phyloP scores from a whole-genome alignment of 2,329 filamentous ascomycete species.

The Cercospora sesami region DNA sequence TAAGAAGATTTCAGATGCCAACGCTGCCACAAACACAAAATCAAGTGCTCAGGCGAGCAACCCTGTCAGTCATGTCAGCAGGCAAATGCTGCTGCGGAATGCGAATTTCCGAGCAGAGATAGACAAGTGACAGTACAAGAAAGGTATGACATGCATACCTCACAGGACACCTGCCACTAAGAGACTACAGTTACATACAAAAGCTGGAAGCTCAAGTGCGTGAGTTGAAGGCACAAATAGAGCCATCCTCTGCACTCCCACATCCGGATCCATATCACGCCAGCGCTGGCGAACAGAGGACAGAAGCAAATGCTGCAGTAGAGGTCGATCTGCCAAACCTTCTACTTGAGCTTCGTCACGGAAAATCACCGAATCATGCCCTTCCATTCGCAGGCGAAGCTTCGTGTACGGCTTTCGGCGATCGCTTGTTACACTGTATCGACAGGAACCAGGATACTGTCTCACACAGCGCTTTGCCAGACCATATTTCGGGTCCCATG shows the following conservation, averaged over 20 bases:
- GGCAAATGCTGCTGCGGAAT: slow-evolving; percentile 24
- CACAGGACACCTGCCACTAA: too few species aligned
- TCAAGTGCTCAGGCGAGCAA: slow-evolving; percentile 33
- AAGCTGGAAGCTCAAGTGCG: slow-evolving; percentile 30
- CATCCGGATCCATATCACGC: background rate
- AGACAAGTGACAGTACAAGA: slow-evolving; percentile 31
- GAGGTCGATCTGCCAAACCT: slow-evolving; percentile 31
- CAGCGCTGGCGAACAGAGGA: background rate
- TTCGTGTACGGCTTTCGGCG: slow-evolving; percentile 31
- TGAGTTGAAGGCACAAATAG: slow-evolving; percentile 19
- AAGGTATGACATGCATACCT: too few species aligned
- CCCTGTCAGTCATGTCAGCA: slow-evolving; percentile 29
- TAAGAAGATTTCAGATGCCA: slow-evolving; percentile 23
- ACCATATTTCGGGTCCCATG: slow-evolving; percentile 23
- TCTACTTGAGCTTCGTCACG: slow-evolving; percentile 30
- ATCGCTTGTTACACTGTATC: slow-evolving; percentile 30
- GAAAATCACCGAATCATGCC: slow-evolving; percentile 18
- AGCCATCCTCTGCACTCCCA: background rate
- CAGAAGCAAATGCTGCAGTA: background rate
- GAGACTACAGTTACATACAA: slow-evolving; percentile 23
- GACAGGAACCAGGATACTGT: slow-evolving; percentile 18
- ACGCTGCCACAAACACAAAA: slow-evolving; percentile 33
- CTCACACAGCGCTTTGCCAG: slow-evolving; percentile 26
- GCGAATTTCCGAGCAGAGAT: slow-evolving; percentile 29
- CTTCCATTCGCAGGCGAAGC: slow-evolving; percentile 31